Evolutionary conservation across 1,284 basidiomycete species (phyloP).

Genomic region (Apiotrichum brassicae): DNA sequence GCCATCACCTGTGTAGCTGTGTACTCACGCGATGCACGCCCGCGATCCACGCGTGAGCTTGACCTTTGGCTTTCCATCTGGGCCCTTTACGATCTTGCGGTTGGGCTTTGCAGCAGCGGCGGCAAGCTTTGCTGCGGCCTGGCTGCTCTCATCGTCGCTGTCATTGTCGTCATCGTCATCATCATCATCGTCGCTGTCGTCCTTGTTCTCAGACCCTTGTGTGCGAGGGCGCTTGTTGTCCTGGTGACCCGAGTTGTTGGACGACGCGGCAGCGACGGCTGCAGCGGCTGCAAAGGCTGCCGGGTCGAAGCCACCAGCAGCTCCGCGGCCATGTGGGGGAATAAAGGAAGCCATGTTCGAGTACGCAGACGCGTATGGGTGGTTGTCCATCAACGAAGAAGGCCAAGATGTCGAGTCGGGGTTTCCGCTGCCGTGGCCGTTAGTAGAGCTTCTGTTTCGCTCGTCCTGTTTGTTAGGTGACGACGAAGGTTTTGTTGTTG

Average conservation of each 20-base stretch:
- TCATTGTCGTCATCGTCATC: constrained; percentile 26
- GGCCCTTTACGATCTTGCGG: constrained; percentile 25
- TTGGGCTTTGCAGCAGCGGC: constrained; percentile 17
- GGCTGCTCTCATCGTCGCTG: constrained; percentile 32
- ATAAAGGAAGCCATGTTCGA: constrained; percentile 30
- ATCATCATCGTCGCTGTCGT: constrained; percentile 12
- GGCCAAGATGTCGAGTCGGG: neutral
- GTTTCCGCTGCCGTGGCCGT: neutral
- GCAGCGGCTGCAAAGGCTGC: constrained; percentile 1
- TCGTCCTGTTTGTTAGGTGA: neutral
- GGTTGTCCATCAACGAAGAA: constrained; percentile 15
- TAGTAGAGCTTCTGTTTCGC: no score
- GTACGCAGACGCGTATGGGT: constrained; percentile 42
- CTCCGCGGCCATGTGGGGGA: neutral
- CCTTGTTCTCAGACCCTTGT: constrained; percentile 9
- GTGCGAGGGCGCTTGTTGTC: constrained; percentile 15
- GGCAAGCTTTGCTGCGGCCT: constrained; percentile 22
- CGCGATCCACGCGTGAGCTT: constrained; percentile 76
- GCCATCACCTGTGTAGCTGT: no score
- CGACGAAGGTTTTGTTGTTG: neutral
- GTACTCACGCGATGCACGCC: constrained; percentile 41
- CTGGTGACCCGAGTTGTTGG: neutral
- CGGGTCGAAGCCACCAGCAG: constrained; percentile 1
- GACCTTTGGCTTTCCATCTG: constrained; percentile 53
- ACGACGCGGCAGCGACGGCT: neutral